phyloP scores from a whole-genome alignment of 2,329 filamentous ascomycete genomes.

The Albophoma yamanashiensis region DNA sequence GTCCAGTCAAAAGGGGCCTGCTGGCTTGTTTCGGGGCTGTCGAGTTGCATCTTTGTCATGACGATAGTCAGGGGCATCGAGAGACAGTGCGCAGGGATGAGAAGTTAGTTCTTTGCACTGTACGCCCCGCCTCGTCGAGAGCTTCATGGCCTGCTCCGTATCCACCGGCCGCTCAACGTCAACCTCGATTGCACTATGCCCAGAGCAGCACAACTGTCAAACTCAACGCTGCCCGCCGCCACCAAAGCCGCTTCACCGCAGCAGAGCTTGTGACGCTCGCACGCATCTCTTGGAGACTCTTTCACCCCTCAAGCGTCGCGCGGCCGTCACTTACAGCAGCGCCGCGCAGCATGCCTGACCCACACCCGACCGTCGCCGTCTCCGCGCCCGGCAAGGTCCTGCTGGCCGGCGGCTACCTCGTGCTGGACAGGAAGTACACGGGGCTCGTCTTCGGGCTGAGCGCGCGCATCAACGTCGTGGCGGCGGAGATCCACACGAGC shows the following conservation, averaged over 20 bases:
- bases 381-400: slow-evolving; percentile 96
- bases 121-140: neutral
- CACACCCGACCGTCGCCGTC: slow-evolving; percentile 43
- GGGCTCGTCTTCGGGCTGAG: slow-evolving; percentile 61
- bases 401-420: slow-evolving; percentile 87
- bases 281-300: neutral
- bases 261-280: neutral
- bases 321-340: neutral
- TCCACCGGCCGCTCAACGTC: neutral
- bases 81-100: neutral
- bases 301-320: neutral
- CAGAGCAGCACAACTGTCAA: neutral
- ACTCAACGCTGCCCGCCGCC: neutral
- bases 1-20: neutral
- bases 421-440: slow-evolving; percentile 79
- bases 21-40: neutral
- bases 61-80: neutral
- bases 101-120: neutral
- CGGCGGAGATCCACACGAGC: slow-evolving; percentile 44
- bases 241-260: neutral
- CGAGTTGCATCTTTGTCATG: neutral
- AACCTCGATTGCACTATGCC: neutral
- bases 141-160: neutral
- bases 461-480: slow-evolving; percentile 56
- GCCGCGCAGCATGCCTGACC: neutral